Evolutionary conservation across 2,329 filamentous ascomycete species (phyloP).

Genomic region (Colletotrichum lindemuthianum): DNA sequence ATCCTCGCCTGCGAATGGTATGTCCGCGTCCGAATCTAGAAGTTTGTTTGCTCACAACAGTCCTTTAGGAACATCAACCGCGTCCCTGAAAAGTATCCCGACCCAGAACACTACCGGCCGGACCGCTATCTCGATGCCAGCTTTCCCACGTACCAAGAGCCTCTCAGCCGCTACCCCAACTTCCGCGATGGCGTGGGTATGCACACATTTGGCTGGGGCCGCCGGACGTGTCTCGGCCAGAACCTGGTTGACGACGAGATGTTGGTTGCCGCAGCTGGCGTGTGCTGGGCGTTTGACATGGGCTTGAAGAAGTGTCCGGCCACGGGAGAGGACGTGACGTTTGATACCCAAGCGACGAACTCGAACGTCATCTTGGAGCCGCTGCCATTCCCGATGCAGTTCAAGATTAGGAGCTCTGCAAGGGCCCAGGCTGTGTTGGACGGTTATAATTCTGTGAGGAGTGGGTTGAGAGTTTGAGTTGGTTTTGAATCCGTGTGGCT

Average conservation of each 20-base stretch:
- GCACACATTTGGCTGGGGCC: conserved; percentile 73
- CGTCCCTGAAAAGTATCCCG: conserved; percentile 67
- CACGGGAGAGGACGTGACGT: conserved; percentile 54
- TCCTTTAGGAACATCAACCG: conserved; percentile 63
- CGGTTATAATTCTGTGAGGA: conserved; percentile 47
- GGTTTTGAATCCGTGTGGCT: too few relatives aligned
- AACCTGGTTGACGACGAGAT: conserved; percentile 70
- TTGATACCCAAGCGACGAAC: conserved; percentile 61
- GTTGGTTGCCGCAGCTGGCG: conserved; percentile 57
- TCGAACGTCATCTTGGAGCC: conserved; percentile 64
- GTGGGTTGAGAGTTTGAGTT: conserved; percentile 43
- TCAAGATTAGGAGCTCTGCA: conserved; percentile 53
- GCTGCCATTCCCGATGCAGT: conserved; percentile 55
- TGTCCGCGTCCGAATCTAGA: conserved; percentile 24
- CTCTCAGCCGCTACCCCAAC: conserved; percentile 70
- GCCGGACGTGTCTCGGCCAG: conserved; percentile 70
- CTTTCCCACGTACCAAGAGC: conserved; percentile 73
- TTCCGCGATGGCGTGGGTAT: conserved; percentile 67
- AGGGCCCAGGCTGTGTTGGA: conserved; percentile 50
- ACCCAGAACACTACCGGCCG: conserved; percentile 70
- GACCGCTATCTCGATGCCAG: conserved; percentile 70
- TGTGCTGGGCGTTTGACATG: conserved; percentile 62
- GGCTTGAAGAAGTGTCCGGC: conserved; percentile 50
- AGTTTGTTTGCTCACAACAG: neutral
- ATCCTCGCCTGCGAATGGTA: conserved; percentile 62